phyloP scores from a whole-genome alignment of 768 basidiomycete genomes.

The Tricholoma furcatifolium region DNA sequence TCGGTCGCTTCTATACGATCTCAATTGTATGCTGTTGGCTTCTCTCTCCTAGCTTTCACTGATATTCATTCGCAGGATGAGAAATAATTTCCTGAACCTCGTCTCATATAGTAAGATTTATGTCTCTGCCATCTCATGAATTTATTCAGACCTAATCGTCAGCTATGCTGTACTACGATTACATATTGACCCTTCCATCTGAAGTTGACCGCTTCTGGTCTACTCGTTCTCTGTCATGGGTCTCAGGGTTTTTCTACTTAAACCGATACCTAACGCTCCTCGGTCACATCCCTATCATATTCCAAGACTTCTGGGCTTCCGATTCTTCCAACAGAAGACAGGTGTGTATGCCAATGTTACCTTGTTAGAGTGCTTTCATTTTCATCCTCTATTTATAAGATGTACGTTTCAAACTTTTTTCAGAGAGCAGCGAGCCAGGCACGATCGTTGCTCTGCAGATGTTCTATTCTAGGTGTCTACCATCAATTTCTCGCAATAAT shows the following conservation, averaged over 20 bases:
- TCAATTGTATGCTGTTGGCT: constrained; percentile 12
- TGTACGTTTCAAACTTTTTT: not conserved
- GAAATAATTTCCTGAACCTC: constrained; percentile 12
- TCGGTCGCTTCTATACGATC: constrained; percentile 8
- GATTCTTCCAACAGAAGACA: constrained; percentile 17
- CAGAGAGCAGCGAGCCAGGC: not conserved
- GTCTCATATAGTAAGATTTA: constrained; percentile 15
- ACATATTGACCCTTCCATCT: constrained; percentile 39
- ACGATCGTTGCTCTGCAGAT: constrained; percentile 18
- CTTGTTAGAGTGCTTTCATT: not conserved
- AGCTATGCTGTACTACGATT: constrained; percentile 51
- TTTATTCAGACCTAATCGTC: not conserved
- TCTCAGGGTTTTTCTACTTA: constrained; percentile 38
- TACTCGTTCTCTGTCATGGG: constrained; percentile 27
- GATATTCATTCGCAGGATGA: constrained; percentile 5
- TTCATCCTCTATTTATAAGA: not conserved
- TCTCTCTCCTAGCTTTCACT: not conserved
- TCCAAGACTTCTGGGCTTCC: constrained; percentile 32
- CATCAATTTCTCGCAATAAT: constrained; percentile 32
- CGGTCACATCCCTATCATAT: constrained; percentile 35
- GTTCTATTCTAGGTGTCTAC: constrained; percentile 19
- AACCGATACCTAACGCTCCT: constrained; percentile 43
- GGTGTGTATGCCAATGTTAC: constrained; percentile 18
- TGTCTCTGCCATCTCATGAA: not conserved
- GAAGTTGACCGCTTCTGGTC: constrained; percentile 49